Percentiles rank a stretch among this genome's conserved stretches.
Evolutionary conservation across 1,284 basidiomycete genomes (phyloP).

Genomic region (Papiliotrema flavescens): DNA sequence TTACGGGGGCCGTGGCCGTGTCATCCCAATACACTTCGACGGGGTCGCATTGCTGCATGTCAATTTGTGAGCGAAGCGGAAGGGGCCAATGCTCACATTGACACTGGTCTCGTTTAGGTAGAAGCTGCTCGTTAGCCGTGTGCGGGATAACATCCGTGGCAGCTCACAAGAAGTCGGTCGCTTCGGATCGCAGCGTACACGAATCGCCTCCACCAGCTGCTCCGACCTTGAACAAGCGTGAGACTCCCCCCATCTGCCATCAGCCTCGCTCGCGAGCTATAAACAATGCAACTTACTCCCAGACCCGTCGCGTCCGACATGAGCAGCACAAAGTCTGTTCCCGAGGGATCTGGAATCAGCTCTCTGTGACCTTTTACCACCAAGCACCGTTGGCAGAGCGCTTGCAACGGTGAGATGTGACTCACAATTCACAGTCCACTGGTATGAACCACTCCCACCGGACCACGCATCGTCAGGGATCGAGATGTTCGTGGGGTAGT

Average conservation of each 20-base stretch:
- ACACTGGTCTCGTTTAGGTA: conserved; percentile 33
- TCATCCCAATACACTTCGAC: conserved; percentile 36
- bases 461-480: conserved; percentile 27
- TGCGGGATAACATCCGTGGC: background rate
- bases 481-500: conserved; percentile 32
- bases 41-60: conserved; percentile 25
- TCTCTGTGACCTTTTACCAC: background rate
- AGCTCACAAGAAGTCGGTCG: conserved; percentile 30
- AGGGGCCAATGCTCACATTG: conserved; percentile 16
- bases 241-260: conserved; percentile 39
- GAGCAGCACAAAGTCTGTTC: conserved; percentile 30
- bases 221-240: conserved; percentile 27
- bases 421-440: conserved; percentile 37
- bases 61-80: background rate
- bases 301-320: conserved; percentile 41
- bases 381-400: background rate
- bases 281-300: conserved; percentile 26
- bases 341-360: conserved; percentile 23
- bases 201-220: conserved; percentile 5
- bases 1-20: conserved; percentile 26
- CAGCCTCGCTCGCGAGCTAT: background rate
- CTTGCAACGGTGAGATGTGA: background rate
- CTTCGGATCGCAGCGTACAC: conserved; percentile 22
- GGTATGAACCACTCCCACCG: conserved; percentile 17
- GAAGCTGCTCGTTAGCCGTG: conserved; percentile 19